These are phyloP conservation scores for Pseudoscleropodium purum DNA, from an alignment of 225 moss, liverwort and hornwort genomes.

Conservation along the genomic window DNA sequence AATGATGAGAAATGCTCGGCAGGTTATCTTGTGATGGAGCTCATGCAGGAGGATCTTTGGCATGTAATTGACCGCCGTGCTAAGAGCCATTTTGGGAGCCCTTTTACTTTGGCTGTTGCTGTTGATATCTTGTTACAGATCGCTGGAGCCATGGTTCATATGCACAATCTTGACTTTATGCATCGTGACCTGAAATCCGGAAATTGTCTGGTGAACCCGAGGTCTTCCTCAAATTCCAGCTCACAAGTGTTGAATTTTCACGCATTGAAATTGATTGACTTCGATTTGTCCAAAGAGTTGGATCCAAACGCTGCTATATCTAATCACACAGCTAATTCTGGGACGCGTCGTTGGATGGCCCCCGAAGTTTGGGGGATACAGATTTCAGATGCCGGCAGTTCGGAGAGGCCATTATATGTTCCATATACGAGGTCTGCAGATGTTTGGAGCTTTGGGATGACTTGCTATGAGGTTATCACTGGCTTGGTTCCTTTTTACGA, in stretches of 20 bases:
- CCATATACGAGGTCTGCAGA: not conserved
- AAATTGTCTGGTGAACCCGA: not conserved
- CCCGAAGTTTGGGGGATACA: not conserved
- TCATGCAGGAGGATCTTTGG: not conserved
- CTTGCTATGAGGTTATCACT: not conserved
- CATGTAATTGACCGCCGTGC: not conserved
- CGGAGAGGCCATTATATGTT: rapidly evolving
- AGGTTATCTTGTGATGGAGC: constrained; percentile 12
- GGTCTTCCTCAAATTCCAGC: not conserved
- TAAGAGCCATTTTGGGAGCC: not conserved
- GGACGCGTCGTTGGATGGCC: not conserved
- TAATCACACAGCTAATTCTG: not conserved
- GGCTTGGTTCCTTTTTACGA: not conserved
- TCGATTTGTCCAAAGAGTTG: not conserved
- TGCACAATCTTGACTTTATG: not conserved
- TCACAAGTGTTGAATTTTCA: too few species aligned
- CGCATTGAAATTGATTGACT: not conserved
- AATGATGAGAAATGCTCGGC: not conserved
- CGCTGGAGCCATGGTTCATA: not conserved
- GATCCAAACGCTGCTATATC: not conserved
- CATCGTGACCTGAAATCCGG: constrained; percentile 8
- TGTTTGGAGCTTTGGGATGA: not conserved
- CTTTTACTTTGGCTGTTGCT: not conserved
- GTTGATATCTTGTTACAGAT: not conserved
- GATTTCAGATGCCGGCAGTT: not conserved